Percentiles rank a stretch among this genome's conserved stretches.
phyloP scores from a whole-genome alignment of 768 basidiomycete genomes.

The Leccinum boreale region DNA sequence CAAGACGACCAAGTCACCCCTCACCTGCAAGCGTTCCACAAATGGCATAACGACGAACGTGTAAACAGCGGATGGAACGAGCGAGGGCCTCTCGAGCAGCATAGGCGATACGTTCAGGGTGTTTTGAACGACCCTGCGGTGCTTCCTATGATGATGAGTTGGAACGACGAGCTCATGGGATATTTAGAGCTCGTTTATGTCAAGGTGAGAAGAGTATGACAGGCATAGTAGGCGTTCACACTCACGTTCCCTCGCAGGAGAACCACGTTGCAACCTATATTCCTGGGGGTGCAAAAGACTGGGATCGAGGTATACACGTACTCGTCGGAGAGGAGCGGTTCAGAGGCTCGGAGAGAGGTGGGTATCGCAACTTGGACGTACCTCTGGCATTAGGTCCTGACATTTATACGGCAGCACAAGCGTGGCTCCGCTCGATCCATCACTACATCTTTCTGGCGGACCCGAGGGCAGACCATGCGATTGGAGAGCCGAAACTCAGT shows the following conservation, averaged over 20 bases:
- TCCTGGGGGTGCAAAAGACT: conserved; percentile 27
- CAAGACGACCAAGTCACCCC: conserved; percentile 7
- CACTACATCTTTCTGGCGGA: conserved; percentile 46
- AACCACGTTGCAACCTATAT: conserved; percentile 25
- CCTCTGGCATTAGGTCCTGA: neutral
- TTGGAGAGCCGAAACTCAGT: conserved; percentile 40
- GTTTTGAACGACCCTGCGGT: conserved; percentile 38
- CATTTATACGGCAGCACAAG: conserved; percentile 8
- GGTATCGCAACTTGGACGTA: conserved; percentile 13
- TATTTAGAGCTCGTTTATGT: conserved; percentile 45
- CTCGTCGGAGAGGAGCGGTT: conserved; percentile 48
- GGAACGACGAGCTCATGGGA: conserved; percentile 43
- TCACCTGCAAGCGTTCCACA: conserved; percentile 44
- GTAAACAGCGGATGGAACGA: conserved; percentile 47
- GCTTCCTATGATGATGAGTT: conserved; percentile 43
- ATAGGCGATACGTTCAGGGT: conserved; percentile 37
- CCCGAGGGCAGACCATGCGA: conserved; percentile 37
- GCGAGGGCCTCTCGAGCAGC: conserved; percentile 40
- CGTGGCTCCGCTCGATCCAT: conserved; percentile 28
- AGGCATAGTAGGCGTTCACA: neutral
- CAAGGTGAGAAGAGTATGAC: conserved; percentile 33
- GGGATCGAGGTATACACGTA: conserved; percentile 41
- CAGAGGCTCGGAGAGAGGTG: conserved; percentile 41
- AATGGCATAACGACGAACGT: conserved; percentile 49
- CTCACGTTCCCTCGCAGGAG: conserved; percentile 9